Evolutionary conservation across 169 alveolate genomes (phyloP).

Genomic region (Cyclospora cayetanensis): DNA sequence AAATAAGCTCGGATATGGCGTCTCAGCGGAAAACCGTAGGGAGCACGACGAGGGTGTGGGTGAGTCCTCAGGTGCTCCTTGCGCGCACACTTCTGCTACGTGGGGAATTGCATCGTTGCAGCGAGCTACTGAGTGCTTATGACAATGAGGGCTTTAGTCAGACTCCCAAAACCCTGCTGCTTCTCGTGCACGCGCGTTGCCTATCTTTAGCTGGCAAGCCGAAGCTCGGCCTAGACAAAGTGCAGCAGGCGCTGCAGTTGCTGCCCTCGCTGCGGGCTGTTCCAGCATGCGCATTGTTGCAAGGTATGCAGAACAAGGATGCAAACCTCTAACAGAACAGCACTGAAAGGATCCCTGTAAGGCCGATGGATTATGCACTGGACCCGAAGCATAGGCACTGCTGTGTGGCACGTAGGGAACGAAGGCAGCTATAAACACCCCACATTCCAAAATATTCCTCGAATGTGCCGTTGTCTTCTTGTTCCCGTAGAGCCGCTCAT

Average conservation of each 20-base stretch:
- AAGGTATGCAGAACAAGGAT: background rate
- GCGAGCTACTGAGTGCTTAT: background rate
- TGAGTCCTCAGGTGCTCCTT: slow-evolving; percentile 14
- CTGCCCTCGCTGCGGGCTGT: background rate
- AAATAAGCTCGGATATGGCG: too few relatives aligned
- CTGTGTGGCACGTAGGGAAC: too few relatives aligned
- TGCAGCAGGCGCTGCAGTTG: slow-evolving; percentile 5
- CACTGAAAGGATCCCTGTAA: too few relatives aligned
- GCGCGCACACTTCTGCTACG: slow-evolving; percentile 4
- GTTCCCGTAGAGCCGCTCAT: too few relatives aligned
- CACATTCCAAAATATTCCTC: too few relatives aligned
- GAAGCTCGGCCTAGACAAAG: background rate
- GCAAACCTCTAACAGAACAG: background rate
- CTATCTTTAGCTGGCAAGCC: background rate
- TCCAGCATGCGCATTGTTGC: slow-evolving; percentile 17
- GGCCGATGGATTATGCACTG: too few relatives aligned
- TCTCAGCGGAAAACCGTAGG: too few relatives aligned
- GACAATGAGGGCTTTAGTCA: background rate
- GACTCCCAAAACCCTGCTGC: background rate
- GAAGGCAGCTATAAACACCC: too few relatives aligned
- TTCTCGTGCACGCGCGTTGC: slow-evolving; percentile 40
- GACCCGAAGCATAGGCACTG: too few relatives aligned
- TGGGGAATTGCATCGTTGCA: slow-evolving; percentile 3
- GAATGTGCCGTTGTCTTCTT: too few relatives aligned
- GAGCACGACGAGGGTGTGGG: too few relatives aligned